Evolutionary conservation across 179 eudicot genomes (phyloP).

Genomic region (Silene coronaria): DNA sequence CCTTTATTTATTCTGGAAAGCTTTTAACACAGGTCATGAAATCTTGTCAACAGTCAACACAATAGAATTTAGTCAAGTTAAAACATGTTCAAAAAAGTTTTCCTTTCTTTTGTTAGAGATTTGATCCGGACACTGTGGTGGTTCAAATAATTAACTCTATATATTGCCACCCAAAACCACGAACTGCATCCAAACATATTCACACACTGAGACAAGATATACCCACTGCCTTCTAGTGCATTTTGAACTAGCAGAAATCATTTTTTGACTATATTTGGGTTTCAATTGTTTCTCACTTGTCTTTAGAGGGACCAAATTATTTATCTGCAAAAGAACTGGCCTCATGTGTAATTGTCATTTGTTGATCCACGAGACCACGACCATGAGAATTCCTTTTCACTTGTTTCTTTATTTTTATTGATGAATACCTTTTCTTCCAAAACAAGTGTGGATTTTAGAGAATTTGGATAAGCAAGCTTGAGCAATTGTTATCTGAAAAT

Average conservation of each 20-base stretch:
- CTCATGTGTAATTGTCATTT: not conserved
- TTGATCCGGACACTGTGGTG: not conserved
- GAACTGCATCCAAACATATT: not conserved
- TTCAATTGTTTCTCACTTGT: not conserved
- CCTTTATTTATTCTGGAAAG: not conserved
- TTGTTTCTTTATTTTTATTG: not conserved
- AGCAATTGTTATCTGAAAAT: not conserved
- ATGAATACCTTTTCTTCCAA: not conserved
- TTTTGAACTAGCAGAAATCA: not conserved
- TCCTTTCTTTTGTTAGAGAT: not conserved
- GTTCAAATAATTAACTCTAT: not conserved
- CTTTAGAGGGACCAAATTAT: not conserved
- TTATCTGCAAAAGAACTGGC: not conserved
- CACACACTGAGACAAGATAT: not conserved
- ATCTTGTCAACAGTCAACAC: not conserved
- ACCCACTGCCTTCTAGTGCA: not conserved
- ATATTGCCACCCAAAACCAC: not conserved
- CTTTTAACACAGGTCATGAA: not conserved
- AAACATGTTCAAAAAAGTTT: not conserved
- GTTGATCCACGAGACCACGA: not conserved
- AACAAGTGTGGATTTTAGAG: not conserved
- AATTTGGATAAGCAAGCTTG: not conserved
- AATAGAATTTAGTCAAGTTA: not conserved
- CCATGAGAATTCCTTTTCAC: not conserved
- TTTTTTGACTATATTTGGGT: not conserved